Evolutionary conservation across 257 asterid species (phyloP), one percentile per base, ranked within the genome.

Genomic region (Knoxia roxburghii): DNA sequence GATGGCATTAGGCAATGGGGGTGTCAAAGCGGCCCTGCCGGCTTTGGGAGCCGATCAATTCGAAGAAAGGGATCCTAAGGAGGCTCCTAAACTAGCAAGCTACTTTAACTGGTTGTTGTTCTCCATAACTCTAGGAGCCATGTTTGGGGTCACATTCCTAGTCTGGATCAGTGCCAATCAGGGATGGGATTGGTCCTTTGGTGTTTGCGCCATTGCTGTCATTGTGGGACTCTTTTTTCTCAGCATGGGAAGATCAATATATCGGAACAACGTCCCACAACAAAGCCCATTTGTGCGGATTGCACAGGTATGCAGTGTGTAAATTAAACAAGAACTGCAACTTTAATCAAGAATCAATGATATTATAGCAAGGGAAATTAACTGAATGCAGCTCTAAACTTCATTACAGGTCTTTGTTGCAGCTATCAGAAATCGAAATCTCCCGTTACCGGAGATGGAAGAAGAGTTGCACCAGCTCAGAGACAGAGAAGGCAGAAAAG

Each of bases 121-220:
- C 51, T 84, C 67, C 26, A n/a, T 87, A 50, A 84, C 84, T 7
- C 17, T 67, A 11, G 97, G 94, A 53, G 86, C 87, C 2, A 64
- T 83, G 32, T 20, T 87, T 33, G 91, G 97, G 49, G 91, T 87
- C 37, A 90, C 97, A 0, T 75, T 87, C 63, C 3, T 90, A 6
- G 95, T 90, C 6, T 87, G 95, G 91, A 87, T 87, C 26, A 84
- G 84, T 64, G 73, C 82, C 21, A 90, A 81, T 57, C 74, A 59
- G 13, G 95, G 97, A 7, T 87, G 94, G 95, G 94, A 83, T 75
- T 87, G 95, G 95, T 73, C 89, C 3, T 90, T 90, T 43, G 85
- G 85, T 21, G 74, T 86, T 41, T 87, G 89, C 46, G 73, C 86
- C 21, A 17, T 84, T 24, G 88, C 90, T 63, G 78, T 84, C 14